These are phyloP conservation scores for Neonectria ditissima DNA, from an alignment of 2,329 filamentous ascomycete species.

Conservation along the genomic window DNA sequence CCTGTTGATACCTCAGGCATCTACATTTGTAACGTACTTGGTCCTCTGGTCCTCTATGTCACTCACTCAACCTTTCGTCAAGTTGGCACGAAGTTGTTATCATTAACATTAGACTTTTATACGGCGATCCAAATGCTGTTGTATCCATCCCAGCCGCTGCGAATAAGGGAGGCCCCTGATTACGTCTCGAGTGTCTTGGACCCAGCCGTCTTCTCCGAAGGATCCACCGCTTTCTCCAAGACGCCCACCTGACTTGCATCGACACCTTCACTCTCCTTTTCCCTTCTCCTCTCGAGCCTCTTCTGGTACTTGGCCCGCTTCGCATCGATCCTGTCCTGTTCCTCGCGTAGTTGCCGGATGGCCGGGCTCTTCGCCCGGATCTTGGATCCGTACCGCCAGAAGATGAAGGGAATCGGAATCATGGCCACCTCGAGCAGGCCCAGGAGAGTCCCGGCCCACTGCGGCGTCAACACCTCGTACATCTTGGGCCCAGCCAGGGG, in stretches of 20 bases:
- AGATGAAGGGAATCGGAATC: slow-evolving; percentile 84
- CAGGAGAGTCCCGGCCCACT: slow-evolving; percentile 83
- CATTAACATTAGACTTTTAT: neutral
- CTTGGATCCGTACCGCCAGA: slow-evolving; percentile 72
- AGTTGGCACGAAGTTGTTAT: neutral
- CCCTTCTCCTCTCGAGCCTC: slow-evolving; percentile 34
- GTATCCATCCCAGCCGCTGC: neutral
- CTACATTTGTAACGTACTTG: neutral
- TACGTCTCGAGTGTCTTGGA: neutral
- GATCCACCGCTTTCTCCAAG: slow-evolving; percentile 18
- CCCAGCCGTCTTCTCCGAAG: slow-evolving; percentile 8
- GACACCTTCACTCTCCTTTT: slow-evolving; percentile 14
- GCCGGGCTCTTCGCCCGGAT: slow-evolving; percentile 65
- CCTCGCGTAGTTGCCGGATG: slow-evolving; percentile 58
- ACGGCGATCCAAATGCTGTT: neutral
- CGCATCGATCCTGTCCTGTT: slow-evolving; percentile 53
- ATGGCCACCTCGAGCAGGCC: slow-evolving; percentile 78
- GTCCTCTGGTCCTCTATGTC: neutral
- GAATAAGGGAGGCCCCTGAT: neutral
- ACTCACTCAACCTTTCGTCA: neutral
- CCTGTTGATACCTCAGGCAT: neutral
- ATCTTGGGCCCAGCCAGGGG: slow-evolving; percentile 80
- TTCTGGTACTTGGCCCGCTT: slow-evolving; percentile 49
- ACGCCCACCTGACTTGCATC: slow-evolving; percentile 23
- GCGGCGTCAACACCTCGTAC: slow-evolving; percentile 76